Evolutionary conservation across 140 eudicot genomes (phyloP).

Genomic region (Erigeron philadelphicus): DNA sequence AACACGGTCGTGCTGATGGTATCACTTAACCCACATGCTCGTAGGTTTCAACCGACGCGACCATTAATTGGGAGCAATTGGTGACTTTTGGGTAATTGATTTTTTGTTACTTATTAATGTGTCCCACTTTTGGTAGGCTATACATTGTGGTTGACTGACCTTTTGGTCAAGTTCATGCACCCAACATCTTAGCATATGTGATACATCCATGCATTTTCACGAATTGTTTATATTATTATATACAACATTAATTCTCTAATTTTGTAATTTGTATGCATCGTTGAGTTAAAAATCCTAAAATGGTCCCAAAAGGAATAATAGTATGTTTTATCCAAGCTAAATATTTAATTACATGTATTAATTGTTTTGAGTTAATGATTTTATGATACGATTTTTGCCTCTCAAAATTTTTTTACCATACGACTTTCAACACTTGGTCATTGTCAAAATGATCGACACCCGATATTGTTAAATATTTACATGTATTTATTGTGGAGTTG

Average conservation of each 20-base stretch:
- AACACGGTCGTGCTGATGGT: too few species aligned
- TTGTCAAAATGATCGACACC: too few species aligned
- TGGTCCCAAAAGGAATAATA: neutral
- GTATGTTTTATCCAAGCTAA: neutral
- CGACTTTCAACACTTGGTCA: too few species aligned
- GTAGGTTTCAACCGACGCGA: too few species aligned
- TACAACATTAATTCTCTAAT: neutral
- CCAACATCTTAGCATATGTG: neutral
- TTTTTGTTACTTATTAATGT: neutral
- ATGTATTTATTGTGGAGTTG: neutral
- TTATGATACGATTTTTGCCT: too few species aligned
- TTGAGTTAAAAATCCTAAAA: neutral
- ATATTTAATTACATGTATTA: too few species aligned
- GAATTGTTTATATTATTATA: neutral
- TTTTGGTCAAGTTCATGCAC: slow-evolving; percentile 32
- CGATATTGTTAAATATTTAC: neutral
- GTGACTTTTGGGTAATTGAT: neutral
- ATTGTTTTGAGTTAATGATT: too few species aligned
- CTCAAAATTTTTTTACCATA: too few species aligned
- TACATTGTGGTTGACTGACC: slow-evolving; percentile 17
- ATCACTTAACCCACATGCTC: too few species aligned
- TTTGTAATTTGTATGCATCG: neutral
- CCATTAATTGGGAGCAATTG: neutral
- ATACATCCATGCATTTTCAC: neutral
- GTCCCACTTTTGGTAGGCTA: slow-evolving; percentile 34